Conservation (phyloP, 192 early-diverging fungal species). For the Rhizophagus sp. region DNA sequence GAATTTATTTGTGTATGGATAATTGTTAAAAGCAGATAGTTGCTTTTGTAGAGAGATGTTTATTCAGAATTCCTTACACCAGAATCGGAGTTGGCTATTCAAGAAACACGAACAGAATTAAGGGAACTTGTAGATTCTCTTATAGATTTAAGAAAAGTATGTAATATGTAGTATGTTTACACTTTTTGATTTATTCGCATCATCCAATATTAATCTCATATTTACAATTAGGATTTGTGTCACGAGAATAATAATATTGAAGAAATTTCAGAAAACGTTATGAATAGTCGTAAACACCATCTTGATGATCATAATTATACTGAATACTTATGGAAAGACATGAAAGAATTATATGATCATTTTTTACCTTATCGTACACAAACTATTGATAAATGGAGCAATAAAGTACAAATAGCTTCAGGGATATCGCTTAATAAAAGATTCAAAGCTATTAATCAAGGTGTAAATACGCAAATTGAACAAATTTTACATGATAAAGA, state of each 20-base stretch:
- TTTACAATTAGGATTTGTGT: slow-evolving; percentile 39
- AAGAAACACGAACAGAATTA: slow-evolving; percentile 35
- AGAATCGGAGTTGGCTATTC: slow-evolving; percentile 29
- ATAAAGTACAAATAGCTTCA: slow-evolving; percentile 77
- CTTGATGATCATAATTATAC: slow-evolving; percentile 49
- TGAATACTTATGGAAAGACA: slow-evolving; percentile 59
- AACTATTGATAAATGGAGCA: slow-evolving; percentile 93
- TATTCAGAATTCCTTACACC: slow-evolving; percentile 28
- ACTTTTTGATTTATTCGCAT: not conserved
- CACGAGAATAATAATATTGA: slow-evolving; percentile 40
- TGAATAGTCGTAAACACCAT: slow-evolving; percentile 46
- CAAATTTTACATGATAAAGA: slow-evolving; percentile 70
- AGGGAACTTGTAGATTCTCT: slow-evolving; percentile 43
- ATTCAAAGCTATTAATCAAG: slow-evolving; percentile 95
- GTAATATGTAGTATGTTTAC: not conserved
- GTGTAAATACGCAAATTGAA: slow-evolving; percentile 73
- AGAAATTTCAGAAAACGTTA: slow-evolving; percentile 29
- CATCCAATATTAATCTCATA: not conserved
- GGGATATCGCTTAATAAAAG: slow-evolving; percentile 79
- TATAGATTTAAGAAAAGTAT: slow-evolving; percentile 40
- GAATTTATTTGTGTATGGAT: slow-evolving; percentile 38
- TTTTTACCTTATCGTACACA: slow-evolving; percentile 81
- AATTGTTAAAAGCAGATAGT: slow-evolving; percentile 2
- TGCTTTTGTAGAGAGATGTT: slow-evolving; percentile 22
- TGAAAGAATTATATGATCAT: slow-evolving; percentile 57